Evolutionary conservation across 2,329 filamentous ascomycete species (phyloP), one percentile per base, ranked within the genome.

Genomic region (Pezicula carpinea): DNA sequence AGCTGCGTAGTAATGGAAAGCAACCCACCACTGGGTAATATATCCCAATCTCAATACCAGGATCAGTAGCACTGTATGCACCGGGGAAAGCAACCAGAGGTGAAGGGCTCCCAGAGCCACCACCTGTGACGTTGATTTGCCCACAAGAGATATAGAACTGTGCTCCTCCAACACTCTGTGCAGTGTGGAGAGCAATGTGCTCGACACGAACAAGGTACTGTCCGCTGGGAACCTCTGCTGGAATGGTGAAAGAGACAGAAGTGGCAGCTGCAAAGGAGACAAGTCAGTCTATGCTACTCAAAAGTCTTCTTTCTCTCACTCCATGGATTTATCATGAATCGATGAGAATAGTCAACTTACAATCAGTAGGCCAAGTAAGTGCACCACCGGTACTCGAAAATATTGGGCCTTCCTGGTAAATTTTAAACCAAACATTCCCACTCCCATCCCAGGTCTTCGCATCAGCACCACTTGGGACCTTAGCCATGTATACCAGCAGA

Each of bases 61-160:
- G 63, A 46, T 70, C 64, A 5, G 54, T 64, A 1, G 54, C 55
- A 35, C 56, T 54, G 55, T 68, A 69, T 1, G 64, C 66, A 18
- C 64, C 60, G 1, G 67, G 66, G 50, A 69, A 66, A 34, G 55
- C 56, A 41, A 63, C 61, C 0, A 58, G 52, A 1, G 66, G 66
- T 3, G 59, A 56, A 2, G 69, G 69, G 6, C 51, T 60, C n/a
- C 66, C 62, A 46, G 46, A 64, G 5, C 68, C 69, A 10, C 68
- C 66, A 13, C 64, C 66, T 0, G 68, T 69, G 15, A 71, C 62
- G 39, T 63, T 67, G 44, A 71, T 57, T 51, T 72, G 68, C 2
- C 62, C 63, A 44, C 69, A 72, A 6, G 62, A 60, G 43, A 69
- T 29, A 44, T 55, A 60, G 32, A 57, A 59, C 11, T 60, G 58